Evolutionary conservation across 371 early-diverging fungal genomes (phyloP), one percentile per base, ranked within the genome.

Genomic region (Syncephalastrum monosporum): DNA sequence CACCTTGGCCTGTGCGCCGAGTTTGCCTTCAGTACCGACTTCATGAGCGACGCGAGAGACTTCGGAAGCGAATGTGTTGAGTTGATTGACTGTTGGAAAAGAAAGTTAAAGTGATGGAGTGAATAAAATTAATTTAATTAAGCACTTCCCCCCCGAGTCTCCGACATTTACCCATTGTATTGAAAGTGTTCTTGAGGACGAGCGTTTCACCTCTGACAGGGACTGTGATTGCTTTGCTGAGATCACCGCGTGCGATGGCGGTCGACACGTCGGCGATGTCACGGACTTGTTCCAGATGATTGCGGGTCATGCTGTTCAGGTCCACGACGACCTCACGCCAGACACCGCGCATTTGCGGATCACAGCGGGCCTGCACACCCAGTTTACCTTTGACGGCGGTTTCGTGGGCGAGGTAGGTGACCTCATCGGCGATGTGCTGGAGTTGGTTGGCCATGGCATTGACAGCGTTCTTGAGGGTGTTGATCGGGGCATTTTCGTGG

Each of bases 241-340:
- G 71, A 68, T 91, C 88, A 43, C 91, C 91, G 16, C 75, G 71
- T 12, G 87, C 89, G 59, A 91, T 87, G 8, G 91, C 83, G 6
- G 83, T 83, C 50, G 85, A 84, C n/a, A 88, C 86, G 68, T 81
- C 71, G 25, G 86, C 85, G 57, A 91, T 91, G 59, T 85, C 89
- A 29, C 89, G 77, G 4, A 89, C 88, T 61, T 88, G 89, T 61
- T 84, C 71, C 7, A 84, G 77, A 57, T 88, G 84, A 38, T 82
- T 85, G 53, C 65, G 68, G 0, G 86, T 84, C 86, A 89, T 72
- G 46, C 75, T 61, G 57, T 89, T 91, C 58, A 89, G 72, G 53
- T 86, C 82, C 53, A 77, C 74, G 27, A 85, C 82, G 56, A 90
- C 72, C 48, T 90, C 89, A 23, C 74, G 76, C 90, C 90, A 92